These are phyloP conservation scores for Nadsonia starkeyi-henricii DNA, from an alignment of 1,139 yeast species.

Conservation along the genomic window DNA sequence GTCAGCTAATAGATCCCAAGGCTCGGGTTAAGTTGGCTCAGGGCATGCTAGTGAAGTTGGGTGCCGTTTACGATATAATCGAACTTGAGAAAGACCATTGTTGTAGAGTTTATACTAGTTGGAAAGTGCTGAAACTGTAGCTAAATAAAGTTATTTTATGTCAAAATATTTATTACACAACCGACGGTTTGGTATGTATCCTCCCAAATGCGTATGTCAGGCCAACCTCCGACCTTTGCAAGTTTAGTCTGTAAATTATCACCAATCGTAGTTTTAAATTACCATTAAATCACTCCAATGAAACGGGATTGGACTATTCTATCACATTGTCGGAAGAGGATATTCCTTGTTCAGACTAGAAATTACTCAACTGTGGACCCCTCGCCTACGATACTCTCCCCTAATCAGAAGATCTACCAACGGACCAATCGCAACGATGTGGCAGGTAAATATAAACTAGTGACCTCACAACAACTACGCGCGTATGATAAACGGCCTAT, in stretches of 20 bases:
- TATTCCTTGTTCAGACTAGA: too few relatives aligned
- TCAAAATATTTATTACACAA: too few relatives aligned
- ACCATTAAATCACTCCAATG: too few relatives aligned
- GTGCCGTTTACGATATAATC: neutral
- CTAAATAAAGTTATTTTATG: too few relatives aligned
- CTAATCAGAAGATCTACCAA: neutral
- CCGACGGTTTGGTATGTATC: too few relatives aligned
- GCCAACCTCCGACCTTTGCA: too few relatives aligned
- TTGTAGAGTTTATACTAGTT: neutral
- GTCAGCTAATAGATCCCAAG: neutral
- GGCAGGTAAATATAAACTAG: slow-evolving; percentile 33
- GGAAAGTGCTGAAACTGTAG: neutral
- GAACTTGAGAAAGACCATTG: neutral
- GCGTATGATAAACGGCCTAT: slow-evolving; percentile 39
- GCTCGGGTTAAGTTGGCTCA: neutral
- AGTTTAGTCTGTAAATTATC: too few relatives aligned
- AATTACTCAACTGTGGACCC: too few relatives aligned
- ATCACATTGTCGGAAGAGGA: too few relatives aligned
- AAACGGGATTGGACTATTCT: too few relatives aligned
- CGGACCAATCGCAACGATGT: slow-evolving; percentile 18
- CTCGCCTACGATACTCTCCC: neutral
- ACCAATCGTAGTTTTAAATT: too few relatives aligned
- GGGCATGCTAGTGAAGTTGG: neutral
- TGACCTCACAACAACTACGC: slow-evolving; percentile 35
- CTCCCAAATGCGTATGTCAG: too few relatives aligned